Percentiles rank a stretch among this genome's conserved stretches.
Evolutionary conservation across 2,329 filamentous ascomycete genomes (phyloP).

Genomic region (Xylaria sp.): DNA sequence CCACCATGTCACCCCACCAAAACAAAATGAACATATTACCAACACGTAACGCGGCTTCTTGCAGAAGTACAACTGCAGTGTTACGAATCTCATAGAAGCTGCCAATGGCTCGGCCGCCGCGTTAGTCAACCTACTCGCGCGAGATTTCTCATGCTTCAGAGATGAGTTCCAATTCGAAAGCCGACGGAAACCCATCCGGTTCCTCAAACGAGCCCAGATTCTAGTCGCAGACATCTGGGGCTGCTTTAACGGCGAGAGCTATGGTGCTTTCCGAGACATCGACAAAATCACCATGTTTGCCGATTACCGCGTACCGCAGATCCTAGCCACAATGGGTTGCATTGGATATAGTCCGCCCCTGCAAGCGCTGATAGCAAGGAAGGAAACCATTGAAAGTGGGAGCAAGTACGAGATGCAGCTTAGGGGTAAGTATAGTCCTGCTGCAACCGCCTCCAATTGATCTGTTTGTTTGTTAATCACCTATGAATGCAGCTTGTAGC

Average conservation of each 20-base stretch:
- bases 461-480: conserved; percentile 27
- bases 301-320: conserved; percentile 96
- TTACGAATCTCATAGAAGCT: conserved; percentile 76
- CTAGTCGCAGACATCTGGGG: conserved; percentile 97
- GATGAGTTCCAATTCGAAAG: conserved; percentile 82
- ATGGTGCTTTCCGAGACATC: conserved; percentile 87
- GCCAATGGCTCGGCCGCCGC: conserved; percentile 82
- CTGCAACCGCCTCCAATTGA: not conserved
- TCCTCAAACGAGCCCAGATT: conserved; percentile 96
- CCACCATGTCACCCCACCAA: conserved; percentile 35
- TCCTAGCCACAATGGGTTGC: conserved; percentile 83
- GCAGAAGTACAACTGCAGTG: conserved; percentile 79
- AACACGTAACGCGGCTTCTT: conserved; percentile 38
- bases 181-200: conserved; percentile 73
- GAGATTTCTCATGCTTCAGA: conserved; percentile 84
- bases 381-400: conserved; percentile 74
- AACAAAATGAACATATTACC: conserved; percentile 30
- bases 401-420: conserved; percentile 86
- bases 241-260: conserved; percentile 83
- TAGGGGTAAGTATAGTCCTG: conserved; percentile 65
- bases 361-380: conserved; percentile 73
- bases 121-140: conserved; percentile 85
- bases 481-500: conserved; percentile 71
- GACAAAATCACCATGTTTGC: conserved; percentile 98
- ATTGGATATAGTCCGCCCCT: conserved; percentile 85